Conservation (phyloP, 257 asterid species). For the Solanum megistacrolobum region DNA sequence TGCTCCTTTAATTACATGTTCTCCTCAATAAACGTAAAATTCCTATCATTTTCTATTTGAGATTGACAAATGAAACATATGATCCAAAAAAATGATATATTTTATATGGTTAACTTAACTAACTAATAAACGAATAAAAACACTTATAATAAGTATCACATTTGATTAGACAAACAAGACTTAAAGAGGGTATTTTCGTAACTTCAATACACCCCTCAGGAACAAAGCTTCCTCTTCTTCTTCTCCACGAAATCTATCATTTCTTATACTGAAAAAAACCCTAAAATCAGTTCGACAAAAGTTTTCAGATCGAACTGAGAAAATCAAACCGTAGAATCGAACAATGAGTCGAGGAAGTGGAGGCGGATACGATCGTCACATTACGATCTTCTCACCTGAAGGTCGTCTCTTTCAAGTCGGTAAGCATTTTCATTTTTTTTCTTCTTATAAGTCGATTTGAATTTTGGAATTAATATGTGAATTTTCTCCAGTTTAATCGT, state of each 20-base stretch:
- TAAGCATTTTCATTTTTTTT: background rate
- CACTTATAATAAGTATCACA: background rate
- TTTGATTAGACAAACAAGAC: background rate
- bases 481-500: background rate
- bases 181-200: background rate
- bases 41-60: background rate
- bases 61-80: background rate
- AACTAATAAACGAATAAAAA: no score
- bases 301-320: background rate
- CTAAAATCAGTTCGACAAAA: background rate
- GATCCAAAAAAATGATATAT: fast-evolving
- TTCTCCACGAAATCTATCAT: background rate
- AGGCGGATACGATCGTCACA: constrained; percentile 99
- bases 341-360: constrained; percentile 98
- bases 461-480: background rate
- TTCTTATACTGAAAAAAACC: background rate
- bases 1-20: background rate
- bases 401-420: constrained; percentile 97
- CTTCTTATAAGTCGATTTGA: background rate
- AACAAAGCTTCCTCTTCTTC: background rate
- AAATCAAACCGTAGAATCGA: background rate
- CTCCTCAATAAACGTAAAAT: fast-evolving
- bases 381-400: constrained; percentile 99
- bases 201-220: background rate
- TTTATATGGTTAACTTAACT: background rate